phyloP scores from a whole-genome alignment of 768 basidiomycete genomes.

The Leccinum longicurvipes region DNA sequence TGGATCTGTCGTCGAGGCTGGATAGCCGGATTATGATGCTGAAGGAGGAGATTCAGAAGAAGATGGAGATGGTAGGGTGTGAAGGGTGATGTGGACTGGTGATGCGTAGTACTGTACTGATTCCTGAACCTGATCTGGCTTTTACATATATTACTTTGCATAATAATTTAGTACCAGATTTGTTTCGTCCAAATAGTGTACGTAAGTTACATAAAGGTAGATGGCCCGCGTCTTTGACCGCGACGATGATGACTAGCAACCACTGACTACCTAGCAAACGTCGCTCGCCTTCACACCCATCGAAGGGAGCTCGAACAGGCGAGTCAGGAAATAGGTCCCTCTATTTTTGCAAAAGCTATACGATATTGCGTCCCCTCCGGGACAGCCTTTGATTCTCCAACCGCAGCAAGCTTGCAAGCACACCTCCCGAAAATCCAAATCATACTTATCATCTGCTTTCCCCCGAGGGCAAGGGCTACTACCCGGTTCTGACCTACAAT shows the following conservation, averaged over 20 bases:
- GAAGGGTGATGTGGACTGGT: slow-evolving; percentile 2
- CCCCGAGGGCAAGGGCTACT: too few relatives aligned
- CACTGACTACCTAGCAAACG: slow-evolving; percentile 54
- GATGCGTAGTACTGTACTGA: neutral
- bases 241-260: slow-evolving; percentile 34
- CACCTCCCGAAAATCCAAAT: too few relatives aligned
- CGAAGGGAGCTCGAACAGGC: slow-evolving; percentile 39
- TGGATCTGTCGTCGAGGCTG: slow-evolving; percentile 64
- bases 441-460: too few relatives aligned
- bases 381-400: too few relatives aligned
- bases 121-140: too few relatives aligned
- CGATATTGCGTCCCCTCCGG: too few relatives aligned
- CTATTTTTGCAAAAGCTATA: slow-evolving; percentile 91
- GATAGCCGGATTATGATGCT: slow-evolving; percentile 70
- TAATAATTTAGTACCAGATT: too few relatives aligned
- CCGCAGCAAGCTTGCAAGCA: too few relatives aligned
- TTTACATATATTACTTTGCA: slow-evolving; percentile 6
- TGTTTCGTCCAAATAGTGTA: slow-evolving; percentile 11
- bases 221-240: neutral
- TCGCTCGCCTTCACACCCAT: slow-evolving; percentile 46
- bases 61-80: slow-evolving; percentile 47
- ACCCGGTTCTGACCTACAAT: too few relatives aligned
- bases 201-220: slow-evolving; percentile 9
- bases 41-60: slow-evolving; percentile 63
- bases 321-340: slow-evolving; percentile 55